Base-by-base conservation (phyloP, 345 rosid genomes). In the Cardamine resedifolia region DNA sequence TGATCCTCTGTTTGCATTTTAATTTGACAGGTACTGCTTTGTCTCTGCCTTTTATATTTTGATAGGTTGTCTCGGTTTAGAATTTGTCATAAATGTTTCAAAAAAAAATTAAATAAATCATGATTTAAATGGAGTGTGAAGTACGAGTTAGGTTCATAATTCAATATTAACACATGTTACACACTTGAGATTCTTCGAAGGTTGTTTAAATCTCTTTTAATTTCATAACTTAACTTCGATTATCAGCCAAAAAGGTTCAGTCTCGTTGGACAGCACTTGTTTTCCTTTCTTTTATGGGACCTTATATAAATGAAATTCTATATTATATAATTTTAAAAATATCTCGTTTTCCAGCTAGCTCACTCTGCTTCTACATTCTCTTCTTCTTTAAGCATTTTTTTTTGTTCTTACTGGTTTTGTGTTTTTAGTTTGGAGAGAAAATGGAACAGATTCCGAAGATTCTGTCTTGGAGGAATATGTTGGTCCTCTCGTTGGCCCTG, bases 401-500 rank as follows among this genome's bases (percentile, higher is more conserved):
- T 8, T 33, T 4, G 10, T 3, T 3, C 62, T 41, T 41, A 41
- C 30, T 43, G n/a, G 44, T 61, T 60, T 51, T 61, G 30, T 63
- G 16, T 66, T 56, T 56, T 36, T 9, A 49, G 61, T 58, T 58
- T 19, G 10, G 47, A 47, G 67, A 56, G 34, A 34, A 77, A 58
- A 89, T 89, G 96, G 84, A 45, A 3, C 77, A 58, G 60, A 34
- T 83, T 27, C 47, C 7, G 41, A 71, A 53, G 55, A 51, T 82
- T 55, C 67, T 90, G 51, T 78, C 96, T 2, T 41, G 77, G 67
- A 86, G 84, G 69, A 83, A 87, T 81, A 64, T 89, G 64, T 72
- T 93, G 71, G 80, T 81, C 44, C 73, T 90, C 41, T 90, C 98
- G 11, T 12, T 89, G 30, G 96, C 97, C 14, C 55, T 90, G 33